Percentiles rank a stretch among this genome's conserved stretches.
phyloP scores from a whole-genome alignment of 1,284 basidiomycete genomes.

The Leccinum proximum region DNA sequence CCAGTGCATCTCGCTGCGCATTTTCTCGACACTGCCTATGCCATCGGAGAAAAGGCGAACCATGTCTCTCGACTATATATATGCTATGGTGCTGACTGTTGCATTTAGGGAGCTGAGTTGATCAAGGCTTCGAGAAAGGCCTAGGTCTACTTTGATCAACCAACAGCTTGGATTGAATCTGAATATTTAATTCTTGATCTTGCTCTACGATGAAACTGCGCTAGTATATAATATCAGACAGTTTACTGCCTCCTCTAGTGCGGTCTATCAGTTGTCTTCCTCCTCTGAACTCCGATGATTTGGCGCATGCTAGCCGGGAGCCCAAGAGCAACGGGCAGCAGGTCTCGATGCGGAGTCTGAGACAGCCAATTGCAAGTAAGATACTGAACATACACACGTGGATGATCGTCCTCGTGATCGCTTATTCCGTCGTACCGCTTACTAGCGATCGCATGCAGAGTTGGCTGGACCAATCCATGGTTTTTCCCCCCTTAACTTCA shows the following conservation, averaged over 20 bases:
- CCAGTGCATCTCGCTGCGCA: slow-evolving; percentile 17
- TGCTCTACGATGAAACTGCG: slow-evolving; percentile 39
- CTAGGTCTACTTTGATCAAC: neutral
- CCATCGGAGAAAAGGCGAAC: slow-evolving; percentile 20
- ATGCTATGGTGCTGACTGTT: neutral
- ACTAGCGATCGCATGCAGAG: neutral
- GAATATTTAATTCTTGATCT: slow-evolving; percentile 26
- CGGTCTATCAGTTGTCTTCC: slow-evolving; percentile 35
- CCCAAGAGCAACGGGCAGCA: neutral
- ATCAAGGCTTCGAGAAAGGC: slow-evolving; percentile 5
- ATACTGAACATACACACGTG: slow-evolving; percentile 35
- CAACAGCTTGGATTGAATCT: no score
- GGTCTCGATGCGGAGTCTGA: no score
- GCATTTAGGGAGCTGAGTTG: slow-evolving; percentile 13
- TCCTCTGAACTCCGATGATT: slow-evolving; percentile 45
- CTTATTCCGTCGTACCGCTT: slow-evolving; percentile 18
- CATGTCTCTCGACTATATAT: neutral
- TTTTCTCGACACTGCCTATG: slow-evolving; percentile 19
- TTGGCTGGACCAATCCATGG: slow-evolving; percentile 42
- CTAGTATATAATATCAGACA: slow-evolving; percentile 42
- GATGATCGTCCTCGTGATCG: slow-evolving; percentile 54
- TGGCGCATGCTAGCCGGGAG: slow-evolving; percentile 35
- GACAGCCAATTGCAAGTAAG: slow-evolving; percentile 40
- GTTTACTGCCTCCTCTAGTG: slow-evolving; percentile 47
- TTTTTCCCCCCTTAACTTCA: neutral